A percentile compares a stretch with the other conserved stretches of the same genome.
Evolutionary conservation across 2,329 filamentous ascomycete genomes (phyloP).

Genomic region (Aspergillus sp.): DNA sequence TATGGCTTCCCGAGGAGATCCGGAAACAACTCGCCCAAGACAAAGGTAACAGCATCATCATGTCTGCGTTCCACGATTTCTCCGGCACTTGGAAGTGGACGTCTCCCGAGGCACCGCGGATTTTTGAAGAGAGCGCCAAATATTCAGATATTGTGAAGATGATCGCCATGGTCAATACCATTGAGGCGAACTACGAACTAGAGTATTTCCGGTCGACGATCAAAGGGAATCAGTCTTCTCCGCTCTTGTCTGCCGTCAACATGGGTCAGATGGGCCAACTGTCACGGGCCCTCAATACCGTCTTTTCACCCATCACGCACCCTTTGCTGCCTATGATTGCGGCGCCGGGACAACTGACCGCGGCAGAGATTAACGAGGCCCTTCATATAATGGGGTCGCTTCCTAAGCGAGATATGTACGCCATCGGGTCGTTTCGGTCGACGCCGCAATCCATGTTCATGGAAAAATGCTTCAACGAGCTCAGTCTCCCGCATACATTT

Average conservation of each 20-base stretch:
- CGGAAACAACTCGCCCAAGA: constrained; percentile 62
- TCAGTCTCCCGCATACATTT: constrained; percentile 81
- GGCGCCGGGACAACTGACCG: constrained; percentile 79
- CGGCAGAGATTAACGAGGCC: constrained; percentile 77
- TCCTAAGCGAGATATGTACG: constrained; percentile 74
- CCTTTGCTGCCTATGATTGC: constrained; percentile 78
- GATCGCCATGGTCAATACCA: constrained; percentile 76
- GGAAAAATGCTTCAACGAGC: constrained; percentile 75
- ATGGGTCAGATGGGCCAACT: constrained; percentile 85
- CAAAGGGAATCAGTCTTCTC: constrained; percentile 62
- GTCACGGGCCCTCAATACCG: constrained; percentile 75
- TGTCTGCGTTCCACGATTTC: constrained; percentile 90
- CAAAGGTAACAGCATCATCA: constrained; percentile 75
- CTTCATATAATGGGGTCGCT: constrained; percentile 75
- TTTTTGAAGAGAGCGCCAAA: constrained; percentile 66
- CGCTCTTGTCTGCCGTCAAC: constrained; percentile 77
- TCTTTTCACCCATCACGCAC: constrained; percentile 85
- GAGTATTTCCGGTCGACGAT: constrained; percentile 82
- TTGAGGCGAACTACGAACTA: constrained; percentile 84
- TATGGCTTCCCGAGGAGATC: constrained; percentile 78
- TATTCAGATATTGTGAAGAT: constrained; percentile 88
- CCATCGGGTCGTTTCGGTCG: constrained; percentile 68
- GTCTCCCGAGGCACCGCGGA: constrained; percentile 63
- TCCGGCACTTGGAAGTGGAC: constrained; percentile 81
- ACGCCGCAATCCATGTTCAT: constrained; percentile 79